Base-by-base conservation (phyloP, 2,329 filamentous ascomycete species). In the Colletotrichum plurivorum region DNA sequence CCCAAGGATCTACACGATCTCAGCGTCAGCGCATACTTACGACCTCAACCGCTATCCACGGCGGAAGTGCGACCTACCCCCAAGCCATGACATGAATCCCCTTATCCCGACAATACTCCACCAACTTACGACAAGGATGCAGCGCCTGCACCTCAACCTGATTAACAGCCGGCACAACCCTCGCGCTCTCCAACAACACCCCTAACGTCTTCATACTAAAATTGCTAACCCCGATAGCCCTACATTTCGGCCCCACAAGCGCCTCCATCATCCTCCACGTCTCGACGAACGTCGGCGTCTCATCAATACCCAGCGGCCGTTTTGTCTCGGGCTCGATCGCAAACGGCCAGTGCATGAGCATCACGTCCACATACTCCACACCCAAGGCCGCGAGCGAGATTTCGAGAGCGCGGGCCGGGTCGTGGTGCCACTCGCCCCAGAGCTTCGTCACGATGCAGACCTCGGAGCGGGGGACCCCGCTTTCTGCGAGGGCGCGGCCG, bases 401-500 rank as follows among this genome's bases (percentile, higher is more conserved):
- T 9, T 73, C 52, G 2, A 79, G 72, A 2, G 74, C 76, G 9
- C 71, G 71, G 18, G 60, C 71, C 1, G 76, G 75, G n/a, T 73
- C 66, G 52, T 78, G 75, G 36, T 56, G 53, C 18, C 74, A 75
- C 73, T 90, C 36, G 59, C 73, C 73, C 59, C 72, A 72, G 59
- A 80, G 71, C 69, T 80, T 80, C 48, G 75, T 78, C 62, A 79
- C 76, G 27, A 79, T 81, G 81, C 87, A 89, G 77, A 89, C 84
- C 72, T 89, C 75, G n/a, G 69, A 69, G 16, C 78, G 75, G 9
- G 78, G 78, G 5, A 80, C 64, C 10, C 76, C 76, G 7, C 73
- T 75, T 16, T 69, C 75, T n/a, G 4, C 75, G 74, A 52, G 10
- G 18, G 48, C 48, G 20, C 25, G 48, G 22, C 48, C 48, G 15